Evolutionary conservation across 139 green algal species (phyloP).

Genomic region (Picochlorum sp.): DNA sequence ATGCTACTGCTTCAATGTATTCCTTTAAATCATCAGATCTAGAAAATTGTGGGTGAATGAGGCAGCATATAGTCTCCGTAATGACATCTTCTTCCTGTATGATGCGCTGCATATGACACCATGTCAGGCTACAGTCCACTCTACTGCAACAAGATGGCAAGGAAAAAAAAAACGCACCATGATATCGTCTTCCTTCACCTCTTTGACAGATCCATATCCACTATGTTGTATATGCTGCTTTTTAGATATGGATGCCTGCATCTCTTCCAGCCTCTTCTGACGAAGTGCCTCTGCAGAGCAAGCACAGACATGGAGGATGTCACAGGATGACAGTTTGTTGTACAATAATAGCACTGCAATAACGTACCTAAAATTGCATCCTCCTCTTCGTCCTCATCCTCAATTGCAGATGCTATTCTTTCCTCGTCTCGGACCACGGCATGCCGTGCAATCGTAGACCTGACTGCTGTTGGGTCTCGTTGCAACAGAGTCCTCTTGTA

Average conservation of each 20-base stretch:
- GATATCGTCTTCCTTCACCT: neutral
- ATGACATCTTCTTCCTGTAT: neutral
- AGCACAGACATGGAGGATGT: too few species aligned
- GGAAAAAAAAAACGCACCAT: neutral
- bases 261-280: neutral
- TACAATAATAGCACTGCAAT: neutral
- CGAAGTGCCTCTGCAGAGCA: neutral
- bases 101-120: neutral
- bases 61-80: neutral
- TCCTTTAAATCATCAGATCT: neutral
- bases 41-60: neutral
- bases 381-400: neutral
- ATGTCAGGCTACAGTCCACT: neutral
- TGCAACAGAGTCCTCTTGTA: neutral
- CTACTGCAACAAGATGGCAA: neutral
- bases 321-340: too few species aligned
- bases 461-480: neutral
- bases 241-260: neutral
- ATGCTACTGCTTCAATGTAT: neutral
- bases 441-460: neutral
- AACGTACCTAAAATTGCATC: neutral
- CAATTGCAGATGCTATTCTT: neutral
- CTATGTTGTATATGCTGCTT: neutral
- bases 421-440: neutral
- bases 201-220: neutral